Base-by-base conservation (phyloP, 768 basidiomycete species). In the Austroboletus eburneus region DNA sequence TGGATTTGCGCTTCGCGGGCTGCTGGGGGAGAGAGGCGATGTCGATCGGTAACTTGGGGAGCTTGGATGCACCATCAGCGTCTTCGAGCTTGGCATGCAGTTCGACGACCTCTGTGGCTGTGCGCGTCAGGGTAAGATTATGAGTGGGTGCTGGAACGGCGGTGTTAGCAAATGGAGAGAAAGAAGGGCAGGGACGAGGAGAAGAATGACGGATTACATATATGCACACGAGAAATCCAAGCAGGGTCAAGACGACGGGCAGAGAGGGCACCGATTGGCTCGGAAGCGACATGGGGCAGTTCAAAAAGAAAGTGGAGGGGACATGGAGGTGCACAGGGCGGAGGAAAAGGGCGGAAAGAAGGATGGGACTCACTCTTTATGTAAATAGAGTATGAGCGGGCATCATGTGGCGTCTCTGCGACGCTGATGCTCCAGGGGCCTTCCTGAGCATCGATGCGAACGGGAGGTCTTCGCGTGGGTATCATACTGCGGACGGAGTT, bases 401-500 rank as follows among this genome's bases (percentile, higher is more conserved):
- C 63, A 67, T 87, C 83, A 64, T 88, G 78, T 20, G 86, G 86
- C 43, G 81, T 84, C 72, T 91, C 87, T 52, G 91, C 91, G 53
- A 91, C 88, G 64, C 86, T 88, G 62, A 93, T 80, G 58, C 81
- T 81, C 91, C 91, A 93, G 20, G 81, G 87, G 13, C 86, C 87
- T 59, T 89, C 87, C 66, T 87, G 80, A 35, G 74, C 73, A 64
- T 90, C 86, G 51, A 83, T 74, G 39, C 86, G 78, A 27, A 81
- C 73, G 35, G 75, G 77, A 46, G 68, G 75, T 60, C 77, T 72
- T 55, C 76, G 65, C 49, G 46, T 65, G 57, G 67, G 63, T 33
- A 69, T 72, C 74, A 75, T 74, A 50, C 61, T 69, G 59, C 65
- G 61, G 59, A 60, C 62, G 63, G 63, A 50, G 55, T 42, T 62